These are phyloP conservation scores for Elongisporangium undulatum DNA, from an alignment of 352 stramenopile species.

Conservation along the genomic window DNA sequence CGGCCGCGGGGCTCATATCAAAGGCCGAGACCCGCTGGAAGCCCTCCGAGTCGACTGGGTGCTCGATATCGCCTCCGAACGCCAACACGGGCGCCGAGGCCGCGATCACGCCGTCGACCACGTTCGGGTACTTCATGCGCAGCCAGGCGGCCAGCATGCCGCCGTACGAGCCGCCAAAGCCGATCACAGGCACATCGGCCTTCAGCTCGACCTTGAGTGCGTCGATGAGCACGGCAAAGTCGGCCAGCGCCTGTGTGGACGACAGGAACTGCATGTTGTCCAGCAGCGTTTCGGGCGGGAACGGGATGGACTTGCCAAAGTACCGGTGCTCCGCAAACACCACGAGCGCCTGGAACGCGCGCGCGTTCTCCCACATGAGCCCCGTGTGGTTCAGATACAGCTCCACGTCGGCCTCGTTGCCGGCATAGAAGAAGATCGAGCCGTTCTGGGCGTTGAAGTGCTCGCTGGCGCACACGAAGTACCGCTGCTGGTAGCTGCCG, in stretches of 20 bases:
- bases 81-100: conserved; percentile 56
- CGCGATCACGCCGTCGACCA: conserved; percentile 61
- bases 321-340: conserved; percentile 80
- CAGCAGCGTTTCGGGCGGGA: conserved; percentile 31
- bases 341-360: conserved; percentile 52
- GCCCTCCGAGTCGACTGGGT: conserved; percentile 31
- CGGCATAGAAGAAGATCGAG: conserved; percentile 68
- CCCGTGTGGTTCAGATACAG: conserved; percentile 67
- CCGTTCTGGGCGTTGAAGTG: conserved; percentile 33
- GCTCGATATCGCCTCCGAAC: conserved; percentile 38
- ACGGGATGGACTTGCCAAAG: conserved; percentile 72
- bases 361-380: conserved; percentile 71
- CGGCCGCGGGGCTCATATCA: conserved; percentile 31
- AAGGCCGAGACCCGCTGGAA: conserved; percentile 38
- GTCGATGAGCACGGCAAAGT: conserved; percentile 61
- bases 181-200: conserved; percentile 49
- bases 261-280: conserved; percentile 74
- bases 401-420: conserved; percentile 65
- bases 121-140: conserved; percentile 66
- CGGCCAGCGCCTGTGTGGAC: conserved; percentile 77
- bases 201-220: conserved; percentile 32
- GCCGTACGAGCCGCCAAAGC: conserved; percentile 75
- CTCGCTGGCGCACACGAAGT: conserved; percentile 62
- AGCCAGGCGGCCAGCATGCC: conserved; percentile 78
- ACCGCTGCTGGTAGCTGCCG: conserved; percentile 45